phyloP scores from a whole-genome alignment of 768 basidiomycete genomes.

The Russula sp. region DNA sequence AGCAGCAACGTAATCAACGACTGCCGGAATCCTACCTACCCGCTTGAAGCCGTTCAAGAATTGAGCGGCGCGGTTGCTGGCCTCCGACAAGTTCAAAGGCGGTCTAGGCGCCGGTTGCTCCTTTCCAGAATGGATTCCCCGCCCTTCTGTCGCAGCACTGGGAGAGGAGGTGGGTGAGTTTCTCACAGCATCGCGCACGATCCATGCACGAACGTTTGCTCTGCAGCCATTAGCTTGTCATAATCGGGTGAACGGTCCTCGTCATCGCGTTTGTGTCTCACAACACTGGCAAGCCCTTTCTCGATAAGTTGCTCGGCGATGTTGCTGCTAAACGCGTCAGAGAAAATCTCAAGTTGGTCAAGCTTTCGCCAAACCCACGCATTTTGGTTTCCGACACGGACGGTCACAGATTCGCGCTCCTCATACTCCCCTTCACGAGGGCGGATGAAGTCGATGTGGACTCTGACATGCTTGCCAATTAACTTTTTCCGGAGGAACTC shows the following conservation, averaged over 20 bases:
- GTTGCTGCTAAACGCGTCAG: slow-evolving; percentile 50
- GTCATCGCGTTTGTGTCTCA: slow-evolving; percentile 91
- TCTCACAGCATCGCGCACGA: neutral
- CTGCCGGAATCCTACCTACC: slow-evolving; percentile 69
- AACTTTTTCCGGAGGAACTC: slow-evolving; percentile 90
- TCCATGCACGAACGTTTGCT: slow-evolving; percentile 63
- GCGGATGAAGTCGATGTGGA: slow-evolving; percentile 84
- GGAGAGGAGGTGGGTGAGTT: slow-evolving; percentile 15
- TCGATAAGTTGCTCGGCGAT: slow-evolving; percentile 91
- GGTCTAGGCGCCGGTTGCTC: slow-evolving; percentile 73
- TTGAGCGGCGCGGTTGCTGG: slow-evolving; percentile 67
- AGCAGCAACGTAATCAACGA: slow-evolving; percentile 90
- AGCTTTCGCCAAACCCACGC: slow-evolving; percentile 43
- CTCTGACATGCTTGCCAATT: slow-evolving; percentile 83
- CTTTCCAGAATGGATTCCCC: slow-evolving; percentile 91
- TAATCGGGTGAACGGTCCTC: slow-evolving; percentile 95
- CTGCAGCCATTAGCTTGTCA: slow-evolving; percentile 92
- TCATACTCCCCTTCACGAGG: slow-evolving; percentile 91
- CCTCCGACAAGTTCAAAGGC: slow-evolving; percentile 90
- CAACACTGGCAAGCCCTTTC: slow-evolving; percentile 82
- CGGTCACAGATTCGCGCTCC: slow-evolving; percentile 86
- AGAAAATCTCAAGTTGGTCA: neutral
- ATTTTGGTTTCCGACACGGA: slow-evolving; percentile 78
- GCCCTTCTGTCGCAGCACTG: slow-evolving; percentile 70
- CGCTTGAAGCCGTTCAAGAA: slow-evolving; percentile 93